Conservation (phyloP, 192 early-diverging fungal species). For the Oehlia diaphana region DNA sequence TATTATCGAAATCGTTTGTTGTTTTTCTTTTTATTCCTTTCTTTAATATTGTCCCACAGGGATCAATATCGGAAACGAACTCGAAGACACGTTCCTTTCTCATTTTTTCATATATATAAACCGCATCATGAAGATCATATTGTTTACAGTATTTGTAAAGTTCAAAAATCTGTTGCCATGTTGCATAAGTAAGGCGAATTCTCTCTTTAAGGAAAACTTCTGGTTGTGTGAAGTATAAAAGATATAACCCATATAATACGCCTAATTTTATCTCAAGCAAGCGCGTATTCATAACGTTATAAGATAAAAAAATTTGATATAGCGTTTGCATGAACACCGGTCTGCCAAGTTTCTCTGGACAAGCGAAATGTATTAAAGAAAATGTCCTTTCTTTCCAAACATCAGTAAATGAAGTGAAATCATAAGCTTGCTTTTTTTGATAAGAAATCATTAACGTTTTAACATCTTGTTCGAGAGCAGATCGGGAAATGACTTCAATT, state of each 20-base stretch:
- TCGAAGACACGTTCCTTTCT: conserved; percentile 46
- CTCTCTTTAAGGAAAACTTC: conserved; percentile 49
- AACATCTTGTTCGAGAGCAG: conserved; percentile 14
- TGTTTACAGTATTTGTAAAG: conserved; percentile 49
- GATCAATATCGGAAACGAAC: conserved; percentile 38
- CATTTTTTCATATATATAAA: conserved; percentile 48
- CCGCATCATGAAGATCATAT: conserved; percentile 43
- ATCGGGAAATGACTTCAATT: background rate
- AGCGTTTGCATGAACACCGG: conserved; percentile 54
- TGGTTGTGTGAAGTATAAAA: conserved; percentile 59
- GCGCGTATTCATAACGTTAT: conserved; percentile 26
- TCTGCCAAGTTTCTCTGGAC: conserved; percentile 56
- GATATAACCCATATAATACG: conserved; percentile 54
- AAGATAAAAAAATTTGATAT: conserved; percentile 48
- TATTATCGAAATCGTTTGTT: background rate
- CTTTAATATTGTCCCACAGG: conserved; percentile 16
- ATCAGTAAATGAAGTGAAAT: conserved; percentile 46
- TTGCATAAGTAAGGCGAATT: conserved; percentile 45
- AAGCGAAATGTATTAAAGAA: conserved; percentile 59
- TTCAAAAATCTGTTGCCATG: conserved; percentile 41
- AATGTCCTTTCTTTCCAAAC: conserved; percentile 56
- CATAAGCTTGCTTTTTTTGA: background rate
- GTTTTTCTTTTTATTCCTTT: background rate
- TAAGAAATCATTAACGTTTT: background rate
- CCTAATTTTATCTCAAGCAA: conserved; percentile 47